Evolutionary conservation across 2,329 filamentous ascomycete species (phyloP), one percentile per base, ranked within the genome.

Genomic region (Ophiostoma perfectum): DNA sequence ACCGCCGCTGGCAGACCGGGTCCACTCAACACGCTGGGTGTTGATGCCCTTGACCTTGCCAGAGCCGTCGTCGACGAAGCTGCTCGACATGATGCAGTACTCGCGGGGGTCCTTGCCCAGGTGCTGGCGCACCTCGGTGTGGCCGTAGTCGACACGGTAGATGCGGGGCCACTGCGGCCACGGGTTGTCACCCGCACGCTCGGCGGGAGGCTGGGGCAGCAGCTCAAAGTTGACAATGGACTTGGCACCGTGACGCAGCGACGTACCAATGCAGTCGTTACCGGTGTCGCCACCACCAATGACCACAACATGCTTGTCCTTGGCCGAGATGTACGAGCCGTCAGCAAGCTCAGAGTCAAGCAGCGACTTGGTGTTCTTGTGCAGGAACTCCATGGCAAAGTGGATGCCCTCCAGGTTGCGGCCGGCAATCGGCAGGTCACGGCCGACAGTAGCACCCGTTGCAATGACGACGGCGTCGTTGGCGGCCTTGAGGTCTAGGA

Each of bases 141-240:
- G 94, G 68, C 94, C 94, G 76, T 98, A 98, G 80, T 98, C 94
- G n/a, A 97, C 91, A 74, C 94, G 93, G 85, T 97, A 97, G 78
- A 97, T 93, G 75, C 93, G 91, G 69, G 94, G 94, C 93, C 94
- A 98, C 81, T 97, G 94, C 9, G 94, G 94, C 94, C 94, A 98
- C 71, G 94, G 94, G 84, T 98, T 98, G 80, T 97, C 94, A 72
- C 88, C 86, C 72, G 91, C 93, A 80, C 94, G 92, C 84, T 96
- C 90, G 70, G 91, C 87, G 7, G 93, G 92, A 73, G 94, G 94
- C 80, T 97, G 93, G 42, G 94, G 94, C 71, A 98, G 85, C 69
- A 98, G 84, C 82, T 98, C 94, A 74, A 98, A 97, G 86, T 98
- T 97, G 80, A 91, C 91, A 72, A 98, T 92, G 0, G 92, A 96